Evolutionary conservation across 2,329 filamentous ascomycete species (phyloP), one percentile per base, ranked within the genome.

Genomic region (Pezicula radicicola): DNA sequence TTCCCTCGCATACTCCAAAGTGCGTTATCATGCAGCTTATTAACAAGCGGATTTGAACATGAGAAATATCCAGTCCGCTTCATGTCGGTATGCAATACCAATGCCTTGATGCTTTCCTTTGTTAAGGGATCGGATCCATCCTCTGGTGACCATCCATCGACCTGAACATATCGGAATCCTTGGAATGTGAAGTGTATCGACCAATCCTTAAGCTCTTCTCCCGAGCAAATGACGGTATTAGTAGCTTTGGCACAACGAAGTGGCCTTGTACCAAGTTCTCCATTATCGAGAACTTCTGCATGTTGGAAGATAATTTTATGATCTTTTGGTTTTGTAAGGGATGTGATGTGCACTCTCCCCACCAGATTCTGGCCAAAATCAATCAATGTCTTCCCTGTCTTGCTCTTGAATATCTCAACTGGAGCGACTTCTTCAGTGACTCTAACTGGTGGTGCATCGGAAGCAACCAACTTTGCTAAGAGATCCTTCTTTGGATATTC

Each of bases 1-100:
- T 84, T 85, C 0, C 79, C 79, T 27, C 73, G 72, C 68, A 75
- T 74, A 25, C 65, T 65, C 73, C 73, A 75, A 27, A 66, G 54
- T 5, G 70, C 65, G 49, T 77, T 76, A 12, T 70, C 46, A 48
- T 77, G 72, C 5, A 77, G 64, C 21, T 68, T 59, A 49, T 76
- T 77, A 13, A 76, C 51, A 30, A 69, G 56, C 1, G 55, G 35
- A 33, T 54, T 35, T 3, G 52, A 54, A 28, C 42, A 51, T 5
- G 36, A 27, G 40, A 54, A 54, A 16, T n/a, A 7, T 9, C 52
- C 52, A 12, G 48, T 51, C 8, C 49, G 44, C 13, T 43, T 47
- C 33, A 52, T 19, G n/a, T 48, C 50, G 13, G 50, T 49, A 21
- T 47, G 46, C 4, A 52, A 40, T 6, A 48, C 35, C 21, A 48